Evolutionary conservation across 352 stramenopile genomes (phyloP).

Genomic region (Phytophthora cajani): DNA sequence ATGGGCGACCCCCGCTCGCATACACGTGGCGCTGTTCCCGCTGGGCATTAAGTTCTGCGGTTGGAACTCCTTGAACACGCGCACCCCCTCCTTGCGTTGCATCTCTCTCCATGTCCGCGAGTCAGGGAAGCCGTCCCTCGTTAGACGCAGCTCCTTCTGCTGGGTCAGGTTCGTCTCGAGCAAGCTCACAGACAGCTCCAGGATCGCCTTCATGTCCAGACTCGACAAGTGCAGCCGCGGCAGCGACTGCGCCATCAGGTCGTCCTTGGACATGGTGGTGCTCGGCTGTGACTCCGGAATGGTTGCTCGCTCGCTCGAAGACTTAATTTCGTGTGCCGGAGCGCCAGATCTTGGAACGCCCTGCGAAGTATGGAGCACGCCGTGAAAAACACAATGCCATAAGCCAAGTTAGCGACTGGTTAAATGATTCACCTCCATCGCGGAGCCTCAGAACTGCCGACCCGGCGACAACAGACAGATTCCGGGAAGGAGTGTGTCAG

Average conservation of each 20-base stretch:
- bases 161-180: constrained; percentile 57
- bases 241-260: constrained; percentile 43
- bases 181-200: constrained; percentile 41
- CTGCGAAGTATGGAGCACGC: constrained; percentile 6
- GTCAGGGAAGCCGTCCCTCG: constrained; percentile 49
- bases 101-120: constrained; percentile 52
- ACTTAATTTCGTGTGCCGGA: constrained; percentile 3
- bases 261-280: constrained; percentile 44
- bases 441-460: constrained; percentile 3
- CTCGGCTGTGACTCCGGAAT: constrained; percentile 26
- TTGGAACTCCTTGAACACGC: constrained; percentile 49
- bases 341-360: not conserved
- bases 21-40: constrained; percentile 34
- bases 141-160: constrained; percentile 47
- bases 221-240: constrained; percentile 44
- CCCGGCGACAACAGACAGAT: constrained; percentile 21
- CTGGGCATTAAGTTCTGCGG: constrained; percentile 27
- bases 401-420: constrained; percentile 28
- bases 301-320: constrained; percentile 21
- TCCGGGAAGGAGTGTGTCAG: constrained; percentile 28
- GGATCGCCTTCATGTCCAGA: constrained; percentile 41
- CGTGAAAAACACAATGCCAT: constrained; percentile 16
- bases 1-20: constrained; percentile 23
- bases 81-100: constrained; percentile 45
- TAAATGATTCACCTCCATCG: constrained; percentile 9